Base-by-base conservation (phyloP, 257 asterid genomes). In the Nicotiana noctiflora region DNA sequence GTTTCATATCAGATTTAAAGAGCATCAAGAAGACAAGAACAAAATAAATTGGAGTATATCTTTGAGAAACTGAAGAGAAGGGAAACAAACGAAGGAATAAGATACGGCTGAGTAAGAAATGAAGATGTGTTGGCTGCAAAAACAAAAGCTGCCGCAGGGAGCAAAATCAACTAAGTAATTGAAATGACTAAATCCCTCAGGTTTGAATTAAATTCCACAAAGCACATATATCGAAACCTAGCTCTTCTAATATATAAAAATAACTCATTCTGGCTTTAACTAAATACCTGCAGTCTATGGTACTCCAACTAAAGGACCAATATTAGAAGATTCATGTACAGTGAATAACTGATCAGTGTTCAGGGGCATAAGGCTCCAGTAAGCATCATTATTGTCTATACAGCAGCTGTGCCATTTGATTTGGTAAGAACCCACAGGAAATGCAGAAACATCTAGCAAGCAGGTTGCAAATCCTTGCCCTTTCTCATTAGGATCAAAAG, bases 391-490 rank as follows among this genome's bases (percentile, higher is more conserved):
- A 65, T 60, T 76, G 79, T 96, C 97, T 3, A 91, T 51, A 72
- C 82, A 91, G 61, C 97, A 85, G 84, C 97, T 81, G 79, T 81
- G 93, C 99, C 98, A 96, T 74, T 83, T 88, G 75, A 96, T 90
- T 84, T 86, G 87, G 85, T 92, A 92, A 78, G 86, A 78, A 51
- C 99, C 99, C 40, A 77, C 85, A 0, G 94, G 93, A 53, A 92
- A 88, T 56, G 77, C 61, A 18, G 97, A 94, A 55, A 86, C 84
- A 65, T 94, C 95, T 29, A 94, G 94, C 88, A 91, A 88, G 87
- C 97, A 90, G 75, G 94, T 82, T n/a, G 95, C 88, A 81, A 96
- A 90, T 79, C 99, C 98, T 83, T 90, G 98, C 66, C 95, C 88
- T 25, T 86, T 83, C 76, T 83, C 84, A 27, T 88, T 90, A 19